Percentiles rank a stretch among this genome's conserved stretches.
phyloP scores from a whole-genome alignment of 1,284 basidiomycete genomes.

The Cerrena zonata region DNA sequence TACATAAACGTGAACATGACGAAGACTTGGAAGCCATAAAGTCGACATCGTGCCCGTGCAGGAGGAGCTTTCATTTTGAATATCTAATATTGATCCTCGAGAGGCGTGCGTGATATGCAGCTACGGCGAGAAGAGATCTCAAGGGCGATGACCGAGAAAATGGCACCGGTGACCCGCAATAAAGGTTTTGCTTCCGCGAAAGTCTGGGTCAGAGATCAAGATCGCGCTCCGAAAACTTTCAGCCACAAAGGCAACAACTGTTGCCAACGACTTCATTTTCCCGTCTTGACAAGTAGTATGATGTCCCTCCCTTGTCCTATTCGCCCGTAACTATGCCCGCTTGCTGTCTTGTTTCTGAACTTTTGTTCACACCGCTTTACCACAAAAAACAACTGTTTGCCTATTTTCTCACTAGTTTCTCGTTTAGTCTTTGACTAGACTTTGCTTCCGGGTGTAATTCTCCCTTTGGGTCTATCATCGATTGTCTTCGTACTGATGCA shows the following conservation, averaged over 20 bases:
- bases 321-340: conserved; percentile 8
- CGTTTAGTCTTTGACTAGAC: conserved; percentile 3
- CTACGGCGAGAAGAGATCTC: too few relatives aligned
- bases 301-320: conserved; percentile 8
- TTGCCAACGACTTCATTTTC: conserved; percentile 4
- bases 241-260: conserved; percentile 12
- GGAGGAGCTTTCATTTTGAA: background rate
- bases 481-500: conserved; percentile 16
- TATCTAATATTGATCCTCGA: background rate
- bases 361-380: conserved; percentile 3
- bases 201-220: conserved; percentile 25
- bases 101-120: background rate
- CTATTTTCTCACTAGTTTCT: conserved; percentile 5
- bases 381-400: background rate
- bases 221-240: conserved; percentile 18
- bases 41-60: too few relatives aligned
- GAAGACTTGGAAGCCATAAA: background rate
- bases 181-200: conserved; percentile 32
- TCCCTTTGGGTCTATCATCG: conserved; percentile 6
- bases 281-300: background rate
- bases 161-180: background rate
- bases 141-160: background rate
- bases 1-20: background rate
- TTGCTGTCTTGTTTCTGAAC: conserved; percentile 6
- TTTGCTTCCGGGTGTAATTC: conserved; percentile 4